Evolutionary conservation across 495 filamentous ascomycete species (phyloP).

Genomic region (Venustampulla echinocandica): DNA sequence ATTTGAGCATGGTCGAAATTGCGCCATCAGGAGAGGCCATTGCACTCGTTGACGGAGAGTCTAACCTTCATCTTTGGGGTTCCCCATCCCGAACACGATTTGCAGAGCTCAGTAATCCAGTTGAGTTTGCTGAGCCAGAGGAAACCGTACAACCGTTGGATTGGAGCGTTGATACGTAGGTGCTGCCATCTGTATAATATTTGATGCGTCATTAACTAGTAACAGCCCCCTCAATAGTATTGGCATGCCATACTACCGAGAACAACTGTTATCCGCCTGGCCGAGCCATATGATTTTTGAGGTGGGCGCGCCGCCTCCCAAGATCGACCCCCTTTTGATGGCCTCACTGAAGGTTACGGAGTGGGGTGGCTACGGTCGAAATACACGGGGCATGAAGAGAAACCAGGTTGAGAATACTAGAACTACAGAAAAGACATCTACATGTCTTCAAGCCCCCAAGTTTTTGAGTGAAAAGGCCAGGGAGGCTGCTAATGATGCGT

Average conservation of each 20-base stretch:
- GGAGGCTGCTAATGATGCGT: conserved; percentile 45
- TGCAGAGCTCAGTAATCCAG: conserved; percentile 69
- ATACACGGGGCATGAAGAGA: conserved; percentile 61
- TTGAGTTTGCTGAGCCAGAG: conserved; percentile 63
- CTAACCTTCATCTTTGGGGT: conserved; percentile 81
- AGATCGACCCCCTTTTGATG: conserved; percentile 65
- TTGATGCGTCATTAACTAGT: neutral
- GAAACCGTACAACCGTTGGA: conserved; percentile 42
- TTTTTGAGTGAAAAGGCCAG: conserved; percentile 89
- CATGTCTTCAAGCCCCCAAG: conserved; percentile 56
- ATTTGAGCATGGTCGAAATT: conserved; percentile 67
- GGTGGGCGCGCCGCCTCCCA: conserved; percentile 69
- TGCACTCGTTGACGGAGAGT: conserved; percentile 70
- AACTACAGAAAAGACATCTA: conserved; percentile 43
- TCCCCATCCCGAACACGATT: conserved; percentile 85
- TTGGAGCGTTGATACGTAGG: conserved; percentile 62
- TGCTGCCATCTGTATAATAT: conserved; percentile 17
- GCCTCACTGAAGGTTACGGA: conserved; percentile 58
- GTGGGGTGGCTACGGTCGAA: conserved; percentile 65
- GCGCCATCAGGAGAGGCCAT: conserved; percentile 86
- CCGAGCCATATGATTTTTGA: conserved; percentile 75
- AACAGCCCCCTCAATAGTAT: conserved; percentile 68
- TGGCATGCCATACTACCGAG: conserved; percentile 90
- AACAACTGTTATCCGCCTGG: conserved; percentile 81
- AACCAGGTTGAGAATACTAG: conserved; percentile 81